These are phyloP conservation scores for Cystoderma amianthinum DNA, from an alignment of 768 basidiomycete genomes.

Conservation along the genomic window DNA sequence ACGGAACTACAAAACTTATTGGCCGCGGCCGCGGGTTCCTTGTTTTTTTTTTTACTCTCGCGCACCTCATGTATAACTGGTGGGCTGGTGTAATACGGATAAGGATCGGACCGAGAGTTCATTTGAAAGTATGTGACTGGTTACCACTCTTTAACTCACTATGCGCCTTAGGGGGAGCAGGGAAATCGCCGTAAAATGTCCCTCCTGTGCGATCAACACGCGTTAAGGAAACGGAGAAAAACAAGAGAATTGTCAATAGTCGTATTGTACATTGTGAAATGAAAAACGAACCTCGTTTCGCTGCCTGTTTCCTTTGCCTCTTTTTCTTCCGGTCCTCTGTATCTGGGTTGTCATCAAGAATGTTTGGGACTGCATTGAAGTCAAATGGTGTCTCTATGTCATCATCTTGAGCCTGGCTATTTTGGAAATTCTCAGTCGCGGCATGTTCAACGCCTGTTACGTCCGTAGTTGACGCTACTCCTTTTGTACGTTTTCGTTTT, in stretches of 20 bases:
- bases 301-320: slow-evolving; percentile 9
- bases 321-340: slow-evolving; percentile 35
- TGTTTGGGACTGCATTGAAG: slow-evolving; percentile 62
- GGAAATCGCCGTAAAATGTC: slow-evolving; percentile 49
- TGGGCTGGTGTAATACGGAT: too few relatives aligned
- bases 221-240: slow-evolving; percentile 4
- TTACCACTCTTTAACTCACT: slow-evolving; percentile 66
- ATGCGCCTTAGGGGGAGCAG: slow-evolving; percentile 56
- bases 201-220: slow-evolving; percentile 24
- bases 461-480: neutral
- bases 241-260: slow-evolving; percentile 3
- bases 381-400: slow-evolving; percentile 49
- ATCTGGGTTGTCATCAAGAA: slow-evolving; percentile 53
- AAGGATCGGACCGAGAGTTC: slow-evolving; percentile 10
- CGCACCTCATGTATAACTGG: too few relatives aligned
- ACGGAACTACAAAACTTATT: too few relatives aligned
- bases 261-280: slow-evolving; percentile 1
- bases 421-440: slow-evolving; percentile 13
- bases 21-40: too few relatives aligned
- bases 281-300: slow-evolving; percentile 13
- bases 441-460: slow-evolving; percentile 10
- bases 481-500: slow-evolving; percentile 54
- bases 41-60: too few relatives aligned
- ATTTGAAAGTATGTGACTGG: slow-evolving; percentile 63
- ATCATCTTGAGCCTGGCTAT: slow-evolving; percentile 16